phyloP scores from a whole-genome alignment of 495 filamentous ascomycete genomes.

The Glonium stellatum region DNA sequence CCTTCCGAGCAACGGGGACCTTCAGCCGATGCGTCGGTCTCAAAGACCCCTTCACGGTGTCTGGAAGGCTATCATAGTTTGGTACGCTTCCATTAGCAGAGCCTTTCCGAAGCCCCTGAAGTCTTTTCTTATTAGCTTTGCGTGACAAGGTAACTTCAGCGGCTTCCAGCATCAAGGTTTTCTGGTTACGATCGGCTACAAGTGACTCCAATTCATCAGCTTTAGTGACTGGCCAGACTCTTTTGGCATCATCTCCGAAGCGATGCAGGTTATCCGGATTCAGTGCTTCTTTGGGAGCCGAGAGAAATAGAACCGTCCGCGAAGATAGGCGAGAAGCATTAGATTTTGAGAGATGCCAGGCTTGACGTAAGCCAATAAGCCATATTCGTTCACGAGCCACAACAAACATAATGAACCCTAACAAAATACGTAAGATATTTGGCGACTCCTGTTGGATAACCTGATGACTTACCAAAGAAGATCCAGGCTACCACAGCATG shows the following conservation, averaged over 20 bases:
- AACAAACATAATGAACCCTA: slow-evolving; percentile 59
- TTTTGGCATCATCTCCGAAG: slow-evolving; percentile 45
- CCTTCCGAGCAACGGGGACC: slow-evolving; percentile 27
- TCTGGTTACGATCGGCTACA: slow-evolving; percentile 22
- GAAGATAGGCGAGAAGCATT: slow-evolving; percentile 60
- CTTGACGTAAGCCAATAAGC: slow-evolving; percentile 62
- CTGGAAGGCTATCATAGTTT: slow-evolving; percentile 11
- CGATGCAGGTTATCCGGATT: slow-evolving; percentile 25
- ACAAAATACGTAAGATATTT: slow-evolving; percentile 11
- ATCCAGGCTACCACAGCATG: slow-evolving; percentile 51
- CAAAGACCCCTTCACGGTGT: slow-evolving; percentile 12
- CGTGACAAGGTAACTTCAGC: slow-evolving; percentile 31
- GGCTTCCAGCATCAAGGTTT: slow-evolving; percentile 29
- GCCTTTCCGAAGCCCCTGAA: slow-evolving; percentile 12
- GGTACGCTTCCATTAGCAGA: slow-evolving; percentile 3
- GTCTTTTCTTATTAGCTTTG: slow-evolving; percentile 22
- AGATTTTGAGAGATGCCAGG: slow-evolving; percentile 63
- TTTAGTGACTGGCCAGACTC: slow-evolving; percentile 50
- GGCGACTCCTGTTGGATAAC: slow-evolving; percentile 3
- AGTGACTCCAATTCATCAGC: slow-evolving; percentile 28
- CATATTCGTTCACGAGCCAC: slow-evolving; percentile 61
- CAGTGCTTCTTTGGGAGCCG: slow-evolving; percentile 48
- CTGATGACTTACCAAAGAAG: slow-evolving; percentile 48
- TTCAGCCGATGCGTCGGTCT: slow-evolving; percentile 30
- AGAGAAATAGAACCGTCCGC: slow-evolving; percentile 63